phyloP scores from a whole-genome alignment of 805 yeast species.

The Wickerhamiella alocasiicola region DNA sequence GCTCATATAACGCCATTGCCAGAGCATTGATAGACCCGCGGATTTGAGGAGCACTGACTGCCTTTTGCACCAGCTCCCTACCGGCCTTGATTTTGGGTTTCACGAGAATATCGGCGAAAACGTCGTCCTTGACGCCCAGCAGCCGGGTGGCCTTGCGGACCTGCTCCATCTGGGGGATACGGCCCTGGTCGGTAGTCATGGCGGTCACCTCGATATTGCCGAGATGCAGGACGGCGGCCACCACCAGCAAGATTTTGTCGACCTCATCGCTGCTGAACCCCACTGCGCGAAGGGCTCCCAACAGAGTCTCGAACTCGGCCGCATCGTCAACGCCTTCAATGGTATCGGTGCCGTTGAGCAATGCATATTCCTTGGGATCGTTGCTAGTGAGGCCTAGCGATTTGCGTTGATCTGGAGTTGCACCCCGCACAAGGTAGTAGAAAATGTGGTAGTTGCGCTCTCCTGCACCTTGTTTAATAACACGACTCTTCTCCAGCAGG shows the following conservation, averaged over 20 bases:
- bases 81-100: constrained; percentile 88
- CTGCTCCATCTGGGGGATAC: constrained; percentile 40
- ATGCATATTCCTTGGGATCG: constrained; percentile 40
- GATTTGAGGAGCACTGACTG: constrained; percentile 69
- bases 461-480: constrained; percentile 53
- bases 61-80: constrained; percentile 67
- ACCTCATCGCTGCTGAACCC: constrained; percentile 50
- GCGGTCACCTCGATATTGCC: constrained; percentile 73
- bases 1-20: constrained; percentile 77
- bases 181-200: constrained; percentile 62
- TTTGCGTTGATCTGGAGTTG: constrained; percentile 31
- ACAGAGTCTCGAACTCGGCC: constrained; percentile 49
- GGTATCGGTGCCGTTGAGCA: constrained; percentile 41
- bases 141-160: constrained; percentile 43
- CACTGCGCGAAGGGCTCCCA: constrained; percentile 58
- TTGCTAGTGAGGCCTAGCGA: constrained; percentile 31
- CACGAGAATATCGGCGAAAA: constrained; percentile 47
- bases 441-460: constrained; percentile 93
- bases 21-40: constrained; percentile 73
- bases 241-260: constrained; percentile 44
- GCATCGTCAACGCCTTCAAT: constrained; percentile 71
- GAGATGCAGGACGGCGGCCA: constrained; percentile 68
- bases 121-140: constrained; percentile 48
- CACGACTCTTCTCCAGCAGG: constrained; percentile 84
- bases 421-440: constrained; percentile 72